Conservation (phyloP, 228 moss, liverwort and hornwort species). For the Sphagnum magellanicum region DNA sequence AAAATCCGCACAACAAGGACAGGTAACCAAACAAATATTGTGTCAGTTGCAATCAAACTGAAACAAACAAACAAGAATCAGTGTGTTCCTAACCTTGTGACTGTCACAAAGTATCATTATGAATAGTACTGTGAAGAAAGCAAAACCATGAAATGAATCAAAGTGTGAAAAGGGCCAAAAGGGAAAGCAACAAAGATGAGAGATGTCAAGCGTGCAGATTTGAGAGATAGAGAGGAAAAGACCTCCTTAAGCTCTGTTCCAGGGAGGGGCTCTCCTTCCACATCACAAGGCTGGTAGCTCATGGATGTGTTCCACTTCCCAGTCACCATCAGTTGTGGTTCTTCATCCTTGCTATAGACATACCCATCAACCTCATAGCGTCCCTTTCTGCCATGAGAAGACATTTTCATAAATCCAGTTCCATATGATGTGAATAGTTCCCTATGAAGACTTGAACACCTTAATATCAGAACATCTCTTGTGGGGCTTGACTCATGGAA, state of each 20-base stretch:
- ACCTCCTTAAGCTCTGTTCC: conserved; percentile 68
- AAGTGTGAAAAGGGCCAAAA: background rate
- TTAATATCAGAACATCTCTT: too few species aligned
- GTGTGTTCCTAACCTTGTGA: background rate
- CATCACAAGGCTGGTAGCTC: conserved; percentile 71
- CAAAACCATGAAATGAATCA: too few species aligned
- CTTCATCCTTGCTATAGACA: conserved; percentile 59
- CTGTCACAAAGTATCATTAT: too few species aligned
- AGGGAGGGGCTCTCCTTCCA: conserved; percentile 64
- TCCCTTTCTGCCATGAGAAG: conserved; percentile 34
- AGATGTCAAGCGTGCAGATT: background rate
- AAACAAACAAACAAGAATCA: background rate
- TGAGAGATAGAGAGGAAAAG: background rate
- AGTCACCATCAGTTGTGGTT: conserved; percentile 59
- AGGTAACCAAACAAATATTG: too few species aligned
- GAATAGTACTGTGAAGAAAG: too few species aligned
- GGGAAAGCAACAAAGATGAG: background rate
- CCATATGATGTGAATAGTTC: background rate
- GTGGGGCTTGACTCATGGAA: too few species aligned
- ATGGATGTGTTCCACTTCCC: conserved; percentile 69
- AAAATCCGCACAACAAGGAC: too few species aligned
- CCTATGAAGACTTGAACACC: background rate
- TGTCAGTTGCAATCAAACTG: too few species aligned
- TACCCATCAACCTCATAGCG: conserved; percentile 76
- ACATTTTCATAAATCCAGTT: background rate